Evolutionary conservation across 2,329 filamentous ascomycete genomes (phyloP), one percentile per base, ranked within the genome.

Genomic region (Pseudocercospora fijiensis): DNA sequence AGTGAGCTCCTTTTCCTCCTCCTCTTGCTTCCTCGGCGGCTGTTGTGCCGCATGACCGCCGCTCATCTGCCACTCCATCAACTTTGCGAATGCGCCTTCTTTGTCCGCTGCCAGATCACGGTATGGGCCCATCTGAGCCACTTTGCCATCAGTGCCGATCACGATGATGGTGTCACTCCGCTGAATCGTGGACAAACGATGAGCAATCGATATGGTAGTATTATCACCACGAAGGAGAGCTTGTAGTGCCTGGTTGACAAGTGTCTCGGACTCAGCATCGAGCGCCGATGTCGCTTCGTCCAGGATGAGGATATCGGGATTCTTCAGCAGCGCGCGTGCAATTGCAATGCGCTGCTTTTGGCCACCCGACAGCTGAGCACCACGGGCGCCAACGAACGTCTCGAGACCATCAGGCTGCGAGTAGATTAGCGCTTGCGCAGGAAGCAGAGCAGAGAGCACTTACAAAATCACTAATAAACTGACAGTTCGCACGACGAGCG

Each of bases 41-140:
- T 60, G 20, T 28, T 55, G 37, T n/a, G 60, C 53, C n/a, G 61
- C 57, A 5, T 52, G 58, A 33, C 96, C 92, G 8, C 90, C 90
- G 71, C 85, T 95, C 86, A 98, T 90, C 79, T 99, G 95, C 93
- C 93, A 98, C 78, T 98, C 94, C 95, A 99, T 99, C 59, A 99
- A 82, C 79, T 90, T 95, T 71, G 88, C 94, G 75, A 99, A 99
- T 1, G 93, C 92, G 58, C 94, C 96, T 9, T 89, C 81, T 16
- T 85, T 84, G 64, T 91, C 86, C 4, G 85, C 82, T 58, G 88
- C 90, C 22, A 99, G 84, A 67, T 92, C 85, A 24, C 84, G 80
- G 76, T 96, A 99, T 63, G 89, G 90, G 62, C 95, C 95, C 67
- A 90, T 90, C 77, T 99, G 94, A 2, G 94, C 95, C 3, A 99